phyloP scores from a whole-genome alignment of 371 early-diverging fungal species.

The Mucor plumbeus region DNA sequence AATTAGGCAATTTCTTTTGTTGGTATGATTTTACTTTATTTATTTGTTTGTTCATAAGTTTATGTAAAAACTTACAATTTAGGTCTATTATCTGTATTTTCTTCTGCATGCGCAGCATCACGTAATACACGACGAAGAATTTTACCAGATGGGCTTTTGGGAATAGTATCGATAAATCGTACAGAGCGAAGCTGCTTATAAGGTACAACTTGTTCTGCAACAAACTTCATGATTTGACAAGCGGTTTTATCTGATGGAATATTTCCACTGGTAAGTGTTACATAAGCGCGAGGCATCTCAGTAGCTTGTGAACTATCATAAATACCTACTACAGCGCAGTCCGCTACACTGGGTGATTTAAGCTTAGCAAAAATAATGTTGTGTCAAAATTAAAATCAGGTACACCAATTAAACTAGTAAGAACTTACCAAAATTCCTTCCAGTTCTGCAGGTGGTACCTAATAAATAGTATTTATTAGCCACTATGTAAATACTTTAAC shows the following conservation, averaged over 20 bases:
- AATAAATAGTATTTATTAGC: no score
- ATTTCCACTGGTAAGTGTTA: constrained; percentile 49
- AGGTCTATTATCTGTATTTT: constrained; percentile 5
- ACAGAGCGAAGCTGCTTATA: constrained; percentile 81
- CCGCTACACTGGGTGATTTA: constrained; percentile 65
- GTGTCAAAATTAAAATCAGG: no score
- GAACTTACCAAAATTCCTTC: constrained; percentile 21
- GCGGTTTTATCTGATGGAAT: constrained; percentile 18
- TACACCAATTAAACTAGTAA: no score
- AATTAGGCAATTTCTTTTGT: no score
- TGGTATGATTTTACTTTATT: no score
- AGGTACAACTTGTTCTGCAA: constrained; percentile 61
- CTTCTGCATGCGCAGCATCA: constrained; percentile 12
- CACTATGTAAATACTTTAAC: no score
- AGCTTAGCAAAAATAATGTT: constrained; percentile 1
- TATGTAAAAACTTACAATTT: background rate
- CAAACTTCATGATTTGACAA: constrained; percentile 55
- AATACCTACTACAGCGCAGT: constrained; percentile 72
- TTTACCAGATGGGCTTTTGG: constrained; percentile 78
- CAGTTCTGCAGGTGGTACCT: constrained; percentile 25
- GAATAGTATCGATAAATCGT: constrained; percentile 68
- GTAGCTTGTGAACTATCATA: constrained; percentile 59
- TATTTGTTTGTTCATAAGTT: no score
- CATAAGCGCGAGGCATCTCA: constrained; percentile 74
- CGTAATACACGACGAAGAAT: constrained; percentile 64